Base-by-base conservation (phyloP, 306 rosid species). In the Mimosa pudica region DNA sequence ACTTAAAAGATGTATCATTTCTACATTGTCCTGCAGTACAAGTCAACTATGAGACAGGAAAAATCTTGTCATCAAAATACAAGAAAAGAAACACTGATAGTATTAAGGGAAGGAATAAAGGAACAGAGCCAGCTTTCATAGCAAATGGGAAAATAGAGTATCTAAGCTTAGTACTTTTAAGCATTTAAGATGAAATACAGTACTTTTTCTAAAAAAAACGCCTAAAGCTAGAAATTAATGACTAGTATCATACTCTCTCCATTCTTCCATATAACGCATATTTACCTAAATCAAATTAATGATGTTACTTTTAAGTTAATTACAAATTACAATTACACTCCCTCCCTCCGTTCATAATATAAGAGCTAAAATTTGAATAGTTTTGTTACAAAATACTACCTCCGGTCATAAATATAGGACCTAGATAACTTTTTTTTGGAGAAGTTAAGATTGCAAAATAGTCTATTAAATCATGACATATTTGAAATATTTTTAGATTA, bases 1-100 rank as follows among this genome's bases (percentile, higher is more conserved):
- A 76, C 85, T 91, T 95, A 84, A 95, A 91, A 54, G 91, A 88
- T 9, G 83, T 52, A 77, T 85, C 89, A 69, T 74, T 80, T 77
- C 87, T 81, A 60, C 66, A 61, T 17, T 46, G 79, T 17, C 92
- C 97, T 91, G 90, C 64, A 81, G 5, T 63, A 65, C 47, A 44
- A 68, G 33, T 57, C 61, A 81, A 74, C 46, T 1, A 4, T 47
- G 30, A 14, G 51, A 41, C 47, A 9, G 7, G 14, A 32, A 35
- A 10, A 42, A 55, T 38, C 32, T 30, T 16, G 8, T n/a, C 36
- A 20, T 0, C 10, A 18, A 1, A 17, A 42, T 7, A 33, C 41
- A 46, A 7, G 51, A 58, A 58, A 58, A 42, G 3, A 10, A 36
- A 24, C 14, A 57, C 17, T 7, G 30, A 10, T 9, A 42, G 20